A percentile compares a stretch with the other conserved stretches of the same genome.
phyloP scores from a whole-genome alignment of 495 filamentous ascomycete species.

The Penicillium crystallinum region DNA sequence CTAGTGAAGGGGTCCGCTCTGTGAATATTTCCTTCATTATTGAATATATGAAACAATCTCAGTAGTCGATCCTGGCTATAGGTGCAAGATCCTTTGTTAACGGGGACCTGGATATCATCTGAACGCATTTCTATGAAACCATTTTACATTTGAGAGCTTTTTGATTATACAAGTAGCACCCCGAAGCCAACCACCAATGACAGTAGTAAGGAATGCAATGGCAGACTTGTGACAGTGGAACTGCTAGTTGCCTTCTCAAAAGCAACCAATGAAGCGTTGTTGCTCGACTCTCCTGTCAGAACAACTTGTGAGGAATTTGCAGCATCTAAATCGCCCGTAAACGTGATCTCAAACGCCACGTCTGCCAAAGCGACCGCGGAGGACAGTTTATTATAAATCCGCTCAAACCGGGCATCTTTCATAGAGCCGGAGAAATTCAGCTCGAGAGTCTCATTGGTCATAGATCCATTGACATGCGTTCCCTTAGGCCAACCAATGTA shows the following conservation, averaged over 20 bases:
- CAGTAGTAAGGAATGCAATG: background rate
- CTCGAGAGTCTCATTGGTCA: slow-evolving; percentile 5
- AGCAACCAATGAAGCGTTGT: background rate
- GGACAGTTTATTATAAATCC: background rate
- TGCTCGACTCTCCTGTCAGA: background rate
- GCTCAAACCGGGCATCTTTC: background rate
- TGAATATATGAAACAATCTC: no score
- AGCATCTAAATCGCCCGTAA: background rate
- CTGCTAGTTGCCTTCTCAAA: slow-evolving; percentile 1
- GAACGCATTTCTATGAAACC: no score
- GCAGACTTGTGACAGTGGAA: background rate
- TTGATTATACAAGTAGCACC: background rate
- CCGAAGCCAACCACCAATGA: background rate
- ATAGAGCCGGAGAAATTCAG: background rate
- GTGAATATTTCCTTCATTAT: no score
- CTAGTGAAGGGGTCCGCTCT: no score
- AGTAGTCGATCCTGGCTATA: no score
- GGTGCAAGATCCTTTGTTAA: no score
- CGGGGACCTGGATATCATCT: no score
- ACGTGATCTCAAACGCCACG: slow-evolving; percentile 1
- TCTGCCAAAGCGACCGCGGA: background rate
- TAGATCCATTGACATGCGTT: background rate
- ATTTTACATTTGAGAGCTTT: background rate
- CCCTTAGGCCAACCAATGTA: background rate
- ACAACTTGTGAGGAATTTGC: slow-evolving; percentile 1